Percentiles rank a stretch among this genome's conserved stretches.
Evolutionary conservation across 148 eudicot genomes (phyloP).

Genomic region (Rhododendron kiyosumense): DNA sequence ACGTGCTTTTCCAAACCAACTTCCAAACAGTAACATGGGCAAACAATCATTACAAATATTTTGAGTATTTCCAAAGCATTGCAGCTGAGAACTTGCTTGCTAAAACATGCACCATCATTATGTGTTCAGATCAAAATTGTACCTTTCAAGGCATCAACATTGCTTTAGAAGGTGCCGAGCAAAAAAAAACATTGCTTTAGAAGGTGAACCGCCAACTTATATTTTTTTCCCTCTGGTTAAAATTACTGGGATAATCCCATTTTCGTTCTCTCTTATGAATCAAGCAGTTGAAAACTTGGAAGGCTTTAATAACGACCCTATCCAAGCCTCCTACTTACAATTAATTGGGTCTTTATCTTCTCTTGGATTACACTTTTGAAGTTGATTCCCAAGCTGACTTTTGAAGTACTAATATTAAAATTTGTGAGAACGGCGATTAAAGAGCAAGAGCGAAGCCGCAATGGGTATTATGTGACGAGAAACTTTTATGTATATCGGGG

Average conservation of each 20-base stretch:
- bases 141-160: neutral
- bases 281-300: neutral
- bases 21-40: neutral
- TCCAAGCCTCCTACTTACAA: neutral
- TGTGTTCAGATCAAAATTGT: neutral
- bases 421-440: too few relatives aligned
- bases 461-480: too few relatives aligned
- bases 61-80: neutral
- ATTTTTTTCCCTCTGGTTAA: neutral
- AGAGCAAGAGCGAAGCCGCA: too few relatives aligned
- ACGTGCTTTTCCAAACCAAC: neutral
- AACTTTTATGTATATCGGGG: too few relatives aligned
- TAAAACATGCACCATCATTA: constrained; percentile 5
- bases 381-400: too few relatives aligned
- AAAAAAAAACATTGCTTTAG: constrained; percentile 8
- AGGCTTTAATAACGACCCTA: neutral
- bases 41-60: neutral
- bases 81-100: constrained; percentile 8
- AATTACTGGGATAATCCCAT: neutral
- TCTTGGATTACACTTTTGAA: neutral
- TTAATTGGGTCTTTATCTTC: neutral
- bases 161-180: constrained; percentile 5
- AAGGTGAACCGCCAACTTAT: neutral
- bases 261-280: neutral
- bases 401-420: too few relatives aligned